Evolutionary conservation across 768 basidiomycete species (phyloP).

Genomic region (Trametes coccinea): DNA sequence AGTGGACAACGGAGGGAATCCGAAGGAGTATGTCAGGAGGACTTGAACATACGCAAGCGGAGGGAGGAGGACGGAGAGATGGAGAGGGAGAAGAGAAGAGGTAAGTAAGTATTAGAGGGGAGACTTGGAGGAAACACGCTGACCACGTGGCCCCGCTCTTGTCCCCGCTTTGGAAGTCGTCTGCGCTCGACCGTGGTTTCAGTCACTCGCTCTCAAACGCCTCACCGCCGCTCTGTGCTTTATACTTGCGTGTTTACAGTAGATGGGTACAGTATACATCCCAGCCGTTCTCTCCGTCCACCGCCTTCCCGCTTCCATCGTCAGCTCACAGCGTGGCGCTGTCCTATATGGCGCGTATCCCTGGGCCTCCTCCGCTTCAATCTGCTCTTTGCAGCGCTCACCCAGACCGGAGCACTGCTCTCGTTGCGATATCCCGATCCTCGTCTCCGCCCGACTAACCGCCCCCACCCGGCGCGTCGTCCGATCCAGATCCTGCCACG

Average conservation of each 20-base stretch:
- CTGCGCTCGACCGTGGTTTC: conserved; percentile 7
- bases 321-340: no score
- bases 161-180: conserved; percentile 13
- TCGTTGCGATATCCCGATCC: no score
- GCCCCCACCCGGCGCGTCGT: no score
- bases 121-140: neutral
- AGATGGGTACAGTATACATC: no score
- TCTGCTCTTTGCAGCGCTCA: no score
- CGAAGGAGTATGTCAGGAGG: neutral
- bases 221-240: conserved; percentile 7
- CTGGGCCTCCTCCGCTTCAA: no score
- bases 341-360: no score
- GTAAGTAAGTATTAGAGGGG: neutral
- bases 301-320: no score
- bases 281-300: neutral
- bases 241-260: neutral
- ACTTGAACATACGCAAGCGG: neutral
- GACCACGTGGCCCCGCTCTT: conserved; percentile 23
- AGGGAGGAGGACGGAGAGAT: neutral
- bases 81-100: neutral
- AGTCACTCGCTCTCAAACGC: neutral
- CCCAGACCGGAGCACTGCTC: no score
- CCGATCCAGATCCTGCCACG: no score
- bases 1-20: neutral
- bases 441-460: no score